Percentiles rank a stretch among this genome's conserved stretches.
Conservation (phyloP, 306 rosid genomes). For the Geum urbanum region DNA sequence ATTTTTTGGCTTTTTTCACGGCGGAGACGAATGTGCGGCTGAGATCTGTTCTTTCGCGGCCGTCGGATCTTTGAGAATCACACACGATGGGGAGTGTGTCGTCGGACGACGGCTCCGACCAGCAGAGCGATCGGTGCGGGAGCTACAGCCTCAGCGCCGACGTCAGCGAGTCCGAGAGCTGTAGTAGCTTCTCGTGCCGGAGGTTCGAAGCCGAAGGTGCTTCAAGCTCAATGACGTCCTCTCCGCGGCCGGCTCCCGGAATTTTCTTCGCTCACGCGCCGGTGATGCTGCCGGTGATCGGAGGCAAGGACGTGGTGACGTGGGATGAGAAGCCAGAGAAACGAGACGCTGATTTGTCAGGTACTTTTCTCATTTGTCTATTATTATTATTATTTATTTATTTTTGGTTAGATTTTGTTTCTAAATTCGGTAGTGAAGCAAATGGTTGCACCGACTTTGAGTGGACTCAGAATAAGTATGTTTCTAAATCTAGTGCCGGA, state of each 20-base stretch:
- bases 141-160: slow-evolving; percentile 91
- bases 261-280: slow-evolving; percentile 49
- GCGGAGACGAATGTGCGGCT: slow-evolving; percentile 27
- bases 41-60: slow-evolving; percentile 23
- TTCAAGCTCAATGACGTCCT: slow-evolving; percentile 63
- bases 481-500: background rate
- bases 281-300: slow-evolving; percentile 63
- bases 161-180: slow-evolving; percentile 89
- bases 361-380: slow-evolving; percentile 24
- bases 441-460: background rate
- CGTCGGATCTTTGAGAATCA: background rate
- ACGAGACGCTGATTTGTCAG: slow-evolving; percentile 53
- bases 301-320: slow-evolving; percentile 60
- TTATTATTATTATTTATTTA: too few species aligned
- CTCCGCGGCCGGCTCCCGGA: slow-evolving; percentile 45
- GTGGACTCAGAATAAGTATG: background rate
- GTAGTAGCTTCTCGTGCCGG: slow-evolving; percentile 69
- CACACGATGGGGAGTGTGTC: slow-evolving; percentile 64
- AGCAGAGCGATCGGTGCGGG: slow-evolving; percentile 75
- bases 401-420: background rate
- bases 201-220: slow-evolving; percentile 73
- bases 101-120: slow-evolving; percentile 69
- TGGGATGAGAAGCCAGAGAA: slow-evolving; percentile 66
- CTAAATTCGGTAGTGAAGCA: background rate
- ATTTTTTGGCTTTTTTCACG: background rate